phyloP scores from a whole-genome alignment of 768 basidiomycete species.

The Boletus rubescentipes region DNA sequence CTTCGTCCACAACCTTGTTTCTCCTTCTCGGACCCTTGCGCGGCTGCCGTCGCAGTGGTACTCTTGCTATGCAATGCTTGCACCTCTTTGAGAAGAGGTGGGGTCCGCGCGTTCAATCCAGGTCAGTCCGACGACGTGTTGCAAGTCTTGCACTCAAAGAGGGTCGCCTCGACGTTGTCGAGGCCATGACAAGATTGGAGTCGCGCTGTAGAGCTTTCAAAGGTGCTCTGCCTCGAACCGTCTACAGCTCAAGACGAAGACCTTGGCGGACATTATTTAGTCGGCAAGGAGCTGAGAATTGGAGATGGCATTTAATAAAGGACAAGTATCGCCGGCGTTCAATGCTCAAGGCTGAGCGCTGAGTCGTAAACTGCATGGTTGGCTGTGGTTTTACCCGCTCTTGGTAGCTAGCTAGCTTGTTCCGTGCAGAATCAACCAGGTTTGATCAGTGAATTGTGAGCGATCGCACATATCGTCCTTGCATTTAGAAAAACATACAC shows the following conservation, averaged over 20 bases:
- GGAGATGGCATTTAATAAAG: conserved; percentile 27
- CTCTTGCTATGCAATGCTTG: conserved; percentile 47
- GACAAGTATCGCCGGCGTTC: conserved; percentile 22
- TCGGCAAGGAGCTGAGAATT: conserved; percentile 31
- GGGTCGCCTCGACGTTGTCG: conserved; percentile 53
- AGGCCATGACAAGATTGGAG: conserved; percentile 24
- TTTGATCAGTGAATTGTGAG: not conserved
- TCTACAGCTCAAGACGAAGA: conserved; percentile 13
- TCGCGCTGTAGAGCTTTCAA: conserved; percentile 6
- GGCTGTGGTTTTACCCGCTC: not conserved
- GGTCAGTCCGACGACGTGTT: conserved; percentile 58
- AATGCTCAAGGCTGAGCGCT: not conserved
- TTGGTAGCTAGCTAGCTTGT: conserved; percentile 4
- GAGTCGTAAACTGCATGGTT: not conserved
- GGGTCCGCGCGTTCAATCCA: conserved; percentile 56
- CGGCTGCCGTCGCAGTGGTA: conserved; percentile 50
- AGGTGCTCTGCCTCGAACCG: conserved; percentile 6
- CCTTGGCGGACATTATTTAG: conserved; percentile 25
- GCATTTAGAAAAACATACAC: not conserved
- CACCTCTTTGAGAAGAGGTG: conserved; percentile 49
- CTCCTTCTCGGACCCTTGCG: conserved; percentile 55
- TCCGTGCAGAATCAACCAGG: not conserved
- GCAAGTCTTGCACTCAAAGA: conserved; percentile 62
- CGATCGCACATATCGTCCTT: not conserved
- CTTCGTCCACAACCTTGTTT: conserved; percentile 59